These are phyloP conservation scores for Ceratobasidium papillatum DNA, from an alignment of 1,284 basidiomycete genomes.

Conservation along the genomic window DNA sequence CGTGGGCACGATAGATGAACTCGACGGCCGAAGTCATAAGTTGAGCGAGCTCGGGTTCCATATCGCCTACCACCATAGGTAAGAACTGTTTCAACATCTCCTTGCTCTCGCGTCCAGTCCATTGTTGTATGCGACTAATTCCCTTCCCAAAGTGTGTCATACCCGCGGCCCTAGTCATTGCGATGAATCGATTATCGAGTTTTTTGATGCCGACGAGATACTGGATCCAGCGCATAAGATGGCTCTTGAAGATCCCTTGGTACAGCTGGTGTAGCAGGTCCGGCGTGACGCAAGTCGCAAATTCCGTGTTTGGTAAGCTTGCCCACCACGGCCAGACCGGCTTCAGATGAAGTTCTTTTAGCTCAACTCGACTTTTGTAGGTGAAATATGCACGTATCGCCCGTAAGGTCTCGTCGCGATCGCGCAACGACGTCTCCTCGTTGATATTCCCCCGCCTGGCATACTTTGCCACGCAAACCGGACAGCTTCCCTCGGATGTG, in stretches of 20 bases:
- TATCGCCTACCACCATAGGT: conserved; percentile 7
- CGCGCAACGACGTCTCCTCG: too few species aligned
- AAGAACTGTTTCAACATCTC: conserved; percentile 50
- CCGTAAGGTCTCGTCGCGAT: not conserved
- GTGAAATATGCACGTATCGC: not conserved
- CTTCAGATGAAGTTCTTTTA: not conserved
- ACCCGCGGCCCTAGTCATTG: conserved; percentile 11
- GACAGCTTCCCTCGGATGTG: conserved; percentile 15
- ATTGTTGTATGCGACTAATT: conserved; percentile 47
- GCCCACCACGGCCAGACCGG: conserved; percentile 48
- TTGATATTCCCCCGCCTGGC: conserved; percentile 8
- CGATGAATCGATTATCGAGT: conserved; percentile 30
- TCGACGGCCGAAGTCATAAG: not conserved
- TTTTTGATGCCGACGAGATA: conserved; percentile 2
- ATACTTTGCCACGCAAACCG: not conserved
- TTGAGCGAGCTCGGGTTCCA: not conserved
- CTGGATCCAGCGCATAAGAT: conserved; percentile 45
- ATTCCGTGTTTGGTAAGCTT: conserved; percentile 47
- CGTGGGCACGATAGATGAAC: not conserved
- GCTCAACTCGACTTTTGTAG: not conserved
- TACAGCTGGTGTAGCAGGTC: conserved; percentile 52
- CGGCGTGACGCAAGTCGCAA: conserved; percentile 47
- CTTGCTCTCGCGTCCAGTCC: conserved; percentile 50
- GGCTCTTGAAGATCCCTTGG: conserved; percentile 50
- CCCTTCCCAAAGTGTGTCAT: conserved; percentile 33